Conservation (phyloP, 176 grass and related monocot species). For the Hordeum marinum region DNA sequence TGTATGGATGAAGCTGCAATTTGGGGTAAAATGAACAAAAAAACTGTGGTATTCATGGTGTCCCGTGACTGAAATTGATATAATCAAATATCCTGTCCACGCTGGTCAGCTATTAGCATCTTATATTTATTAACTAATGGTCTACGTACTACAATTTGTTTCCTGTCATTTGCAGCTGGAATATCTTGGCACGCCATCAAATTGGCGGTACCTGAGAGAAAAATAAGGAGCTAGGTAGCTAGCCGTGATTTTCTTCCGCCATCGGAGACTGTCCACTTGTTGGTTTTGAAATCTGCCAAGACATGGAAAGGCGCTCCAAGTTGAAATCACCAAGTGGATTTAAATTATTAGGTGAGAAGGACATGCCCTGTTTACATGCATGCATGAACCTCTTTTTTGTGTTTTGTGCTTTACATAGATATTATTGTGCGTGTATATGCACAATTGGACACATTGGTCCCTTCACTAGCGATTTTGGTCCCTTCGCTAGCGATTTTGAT, state of each 20-base stretch:
- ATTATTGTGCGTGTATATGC: background rate
- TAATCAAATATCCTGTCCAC: background rate
- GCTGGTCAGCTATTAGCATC: background rate
- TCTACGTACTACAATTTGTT: background rate
- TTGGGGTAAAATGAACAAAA: background rate
- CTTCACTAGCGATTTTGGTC: background rate
- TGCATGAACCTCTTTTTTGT: background rate
- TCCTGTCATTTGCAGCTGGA: conserved; percentile 11
- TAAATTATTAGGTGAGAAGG: background rate
- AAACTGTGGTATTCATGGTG: background rate
- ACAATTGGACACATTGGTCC: background rate
- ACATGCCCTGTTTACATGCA: background rate
- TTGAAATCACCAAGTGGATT: background rate
- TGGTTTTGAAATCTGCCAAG: background rate
- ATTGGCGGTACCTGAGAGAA: background rate
- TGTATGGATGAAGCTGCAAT: background rate
- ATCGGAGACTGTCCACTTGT: conserved; percentile 2
- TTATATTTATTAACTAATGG: background rate
- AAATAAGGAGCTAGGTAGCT: background rate
- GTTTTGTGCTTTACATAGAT: background rate
- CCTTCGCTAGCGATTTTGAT: background rate
- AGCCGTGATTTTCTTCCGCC: background rate
- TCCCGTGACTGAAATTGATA: background rate
- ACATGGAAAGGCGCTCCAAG: background rate
- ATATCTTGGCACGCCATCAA: background rate